These are phyloP conservation scores for Nakazawaea siamensis DNA, from an alignment of 805 yeast genomes.

Conservation along the genomic window DNA sequence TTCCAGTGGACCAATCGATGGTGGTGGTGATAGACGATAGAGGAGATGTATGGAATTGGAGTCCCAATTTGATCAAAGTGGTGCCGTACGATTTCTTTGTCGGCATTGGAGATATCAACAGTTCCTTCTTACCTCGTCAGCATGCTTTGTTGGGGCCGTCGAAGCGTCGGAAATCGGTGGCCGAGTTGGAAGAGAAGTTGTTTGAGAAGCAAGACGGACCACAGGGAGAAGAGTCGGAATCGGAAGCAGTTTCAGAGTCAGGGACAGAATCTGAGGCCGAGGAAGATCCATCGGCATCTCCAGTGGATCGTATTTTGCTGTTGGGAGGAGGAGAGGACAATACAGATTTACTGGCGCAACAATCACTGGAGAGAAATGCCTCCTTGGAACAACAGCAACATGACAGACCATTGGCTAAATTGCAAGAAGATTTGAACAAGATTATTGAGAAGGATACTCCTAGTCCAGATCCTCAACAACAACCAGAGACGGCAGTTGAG, in stretches of 20 bases:
- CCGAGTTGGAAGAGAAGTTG: conserved; percentile 40
- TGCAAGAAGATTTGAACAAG: conserved; percentile 66
- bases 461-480: conserved; percentile 12
- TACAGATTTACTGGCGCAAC: conserved; percentile 39
- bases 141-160: conserved; percentile 52
- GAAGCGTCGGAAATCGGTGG: conserved; percentile 50
- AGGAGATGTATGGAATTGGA: conserved; percentile 99
- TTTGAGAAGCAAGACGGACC: conserved; percentile 19
- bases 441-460: conserved; percentile 25
- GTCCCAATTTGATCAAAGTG: conserved; percentile 81
- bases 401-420: conserved; percentile 76
- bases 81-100: conserved; percentile 94
- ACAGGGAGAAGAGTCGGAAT: conserved; percentile 1
- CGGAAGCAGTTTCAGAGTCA: conserved; percentile 3
- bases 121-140: conserved; percentile 83
- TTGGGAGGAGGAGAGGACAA: conserved; percentile 44
- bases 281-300: conserved; percentile 21
- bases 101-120: conserved; percentile 95
- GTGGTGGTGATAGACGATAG: conserved; percentile 95
- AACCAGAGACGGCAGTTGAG: not conserved
- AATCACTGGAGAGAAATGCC: conserved; percentile 57
- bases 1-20: conserved; percentile 95
- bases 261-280: conserved; percentile 2
- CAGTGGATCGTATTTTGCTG: conserved; percentile 41
- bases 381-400: conserved; percentile 73